A percentile compares a stretch with the other conserved stretches of the same genome.
Conservation (phyloP, 352 stramenopile species). For the Pelagophyceae sp. region DNA sequence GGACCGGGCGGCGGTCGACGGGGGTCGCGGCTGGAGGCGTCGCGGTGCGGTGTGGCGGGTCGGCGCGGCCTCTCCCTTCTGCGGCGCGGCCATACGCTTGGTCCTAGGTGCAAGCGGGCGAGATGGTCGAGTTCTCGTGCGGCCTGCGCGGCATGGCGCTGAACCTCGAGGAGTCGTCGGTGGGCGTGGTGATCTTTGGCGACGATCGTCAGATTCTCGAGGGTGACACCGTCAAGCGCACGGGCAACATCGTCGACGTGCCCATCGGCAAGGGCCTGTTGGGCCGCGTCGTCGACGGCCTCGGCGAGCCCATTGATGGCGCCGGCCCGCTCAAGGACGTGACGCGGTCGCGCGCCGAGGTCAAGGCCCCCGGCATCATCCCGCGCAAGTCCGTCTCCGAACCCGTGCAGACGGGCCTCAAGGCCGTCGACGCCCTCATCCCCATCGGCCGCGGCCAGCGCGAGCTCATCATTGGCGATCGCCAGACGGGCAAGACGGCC, state of each 20-base stretch:
- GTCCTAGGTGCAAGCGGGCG: constrained; percentile 63
- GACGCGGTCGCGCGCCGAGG: constrained; percentile 66
- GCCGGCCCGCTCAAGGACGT: constrained; percentile 52
- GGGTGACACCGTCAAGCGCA: constrained; percentile 76
- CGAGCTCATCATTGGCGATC: constrained; percentile 82
- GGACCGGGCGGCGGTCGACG: too few relatives aligned
- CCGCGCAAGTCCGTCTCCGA: constrained; percentile 73
- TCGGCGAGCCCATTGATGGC: constrained; percentile 67
- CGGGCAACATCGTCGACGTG: constrained; percentile 77
- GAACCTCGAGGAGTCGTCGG: constrained; percentile 81
- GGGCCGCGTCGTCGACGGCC: constrained; percentile 73
- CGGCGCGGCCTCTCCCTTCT: too few relatives aligned
- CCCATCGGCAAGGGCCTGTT: constrained; percentile 69
- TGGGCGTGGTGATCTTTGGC: constrained; percentile 80
- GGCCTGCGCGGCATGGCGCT: constrained; percentile 74
- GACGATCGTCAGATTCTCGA: constrained; percentile 78
- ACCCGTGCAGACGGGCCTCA: constrained; percentile 79
- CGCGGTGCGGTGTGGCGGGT: too few relatives aligned
- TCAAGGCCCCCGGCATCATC: constrained; percentile 80
- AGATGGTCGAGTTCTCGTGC: constrained; percentile 75
- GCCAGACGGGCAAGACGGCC: constrained; percentile 79
- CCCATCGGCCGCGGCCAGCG: constrained; percentile 77
- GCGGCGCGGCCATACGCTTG: too few relatives aligned
- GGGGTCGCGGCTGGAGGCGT: too few relatives aligned
- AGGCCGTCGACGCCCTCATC: constrained; percentile 80